Evolutionary conservation across 2,329 filamentous ascomycete species (phyloP), one percentile per base, ranked within the genome.

Genomic region (Penicillium sp.): DNA sequence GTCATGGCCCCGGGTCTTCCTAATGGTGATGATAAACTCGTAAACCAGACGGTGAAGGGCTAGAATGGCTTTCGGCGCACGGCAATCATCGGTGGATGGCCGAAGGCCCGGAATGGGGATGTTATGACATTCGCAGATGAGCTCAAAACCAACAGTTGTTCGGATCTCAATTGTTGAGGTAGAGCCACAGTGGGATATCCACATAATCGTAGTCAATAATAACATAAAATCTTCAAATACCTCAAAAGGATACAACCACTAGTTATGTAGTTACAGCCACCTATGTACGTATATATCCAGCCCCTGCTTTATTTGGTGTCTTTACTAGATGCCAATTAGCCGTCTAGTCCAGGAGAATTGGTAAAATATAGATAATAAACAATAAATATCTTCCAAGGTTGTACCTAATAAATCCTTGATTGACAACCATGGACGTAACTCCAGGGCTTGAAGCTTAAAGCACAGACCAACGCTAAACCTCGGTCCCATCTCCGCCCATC

Each of bases 401-500:
- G 1, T 4, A 37, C 23, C 23, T 23, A 23, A 13, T 8, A 23
- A 17, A 21, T 17, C 13, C n/a, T 4, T 8, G 12, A 47, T 23
- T 10, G 9, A 35, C 13, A 25, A 23, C 33, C 9, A 25, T 10
- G 5, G 29, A 35, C 6, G 19, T 35, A 27, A 37, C n/a, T 12
- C n/a, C 37, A 38, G 37, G 37, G 37, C 37, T 21, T 19, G 5
- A 40, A 25, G 45, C 21, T 25, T 38, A 56, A 59, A 51, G 54
- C 57, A 57, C 55, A 57, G 55, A 57, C 55, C 55, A 54, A 54
- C 55, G 55, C 50, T 54, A 57, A 54, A 37, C 37, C 27, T n/a
- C 48, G 15, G 23, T 54, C 50, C 47, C 19, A 38, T 45, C 54
- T 31, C 54, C 55, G 42, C 49, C 35, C 33, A 57, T 56, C 56